Conservation (phyloP, 768 basidiomycete genomes). For the Cantharellus anzutake region DNA sequence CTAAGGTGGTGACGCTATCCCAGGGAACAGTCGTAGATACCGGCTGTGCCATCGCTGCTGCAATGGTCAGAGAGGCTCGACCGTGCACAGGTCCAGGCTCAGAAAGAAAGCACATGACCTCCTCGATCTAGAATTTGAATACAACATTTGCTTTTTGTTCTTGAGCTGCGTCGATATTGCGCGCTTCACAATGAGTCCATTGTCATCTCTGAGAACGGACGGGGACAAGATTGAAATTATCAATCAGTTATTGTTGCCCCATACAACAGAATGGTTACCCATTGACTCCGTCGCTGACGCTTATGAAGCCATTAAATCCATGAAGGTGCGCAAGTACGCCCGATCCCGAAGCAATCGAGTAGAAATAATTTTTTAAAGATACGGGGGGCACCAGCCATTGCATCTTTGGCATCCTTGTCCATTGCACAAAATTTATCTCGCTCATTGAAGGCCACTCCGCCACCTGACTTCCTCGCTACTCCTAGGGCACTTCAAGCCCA, state of each 20-base stretch:
- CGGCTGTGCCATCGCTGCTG: background rate
- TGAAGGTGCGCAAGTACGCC: constrained; percentile 43
- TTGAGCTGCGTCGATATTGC: background rate
- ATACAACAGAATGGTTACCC: constrained; percentile 40
- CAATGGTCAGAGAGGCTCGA: background rate
- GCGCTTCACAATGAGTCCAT: background rate
- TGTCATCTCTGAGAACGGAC: background rate
- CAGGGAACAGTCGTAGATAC: background rate
- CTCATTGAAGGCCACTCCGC: constrained; percentile 27
- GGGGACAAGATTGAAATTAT: constrained; percentile 54
- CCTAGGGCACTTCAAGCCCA: constrained; percentile 31
- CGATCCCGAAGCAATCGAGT: too few species aligned
- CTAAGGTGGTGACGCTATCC: background rate
- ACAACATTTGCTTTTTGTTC: too few species aligned
- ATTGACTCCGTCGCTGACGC: constrained; percentile 67
- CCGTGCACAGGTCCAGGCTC: background rate
- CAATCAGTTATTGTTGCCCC: constrained; percentile 76
- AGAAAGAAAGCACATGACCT: too few species aligned
- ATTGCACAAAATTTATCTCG: constrained; percentile 44
- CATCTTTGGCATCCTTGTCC: constrained; percentile 71
- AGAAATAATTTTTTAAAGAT: constrained; percentile 24
- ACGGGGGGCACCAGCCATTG: constrained; percentile 90
- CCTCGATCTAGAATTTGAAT: too few species aligned
- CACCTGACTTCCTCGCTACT: constrained; percentile 37
- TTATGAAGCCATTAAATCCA: constrained; percentile 84